A percentile compares a stretch with the other conserved stretches of the same genome.
These are phyloP conservation scores for Climacium dendroides DNA, from an alignment of 225 moss, liverwort and hornwort genomes.

Conservation along the genomic window DNA sequence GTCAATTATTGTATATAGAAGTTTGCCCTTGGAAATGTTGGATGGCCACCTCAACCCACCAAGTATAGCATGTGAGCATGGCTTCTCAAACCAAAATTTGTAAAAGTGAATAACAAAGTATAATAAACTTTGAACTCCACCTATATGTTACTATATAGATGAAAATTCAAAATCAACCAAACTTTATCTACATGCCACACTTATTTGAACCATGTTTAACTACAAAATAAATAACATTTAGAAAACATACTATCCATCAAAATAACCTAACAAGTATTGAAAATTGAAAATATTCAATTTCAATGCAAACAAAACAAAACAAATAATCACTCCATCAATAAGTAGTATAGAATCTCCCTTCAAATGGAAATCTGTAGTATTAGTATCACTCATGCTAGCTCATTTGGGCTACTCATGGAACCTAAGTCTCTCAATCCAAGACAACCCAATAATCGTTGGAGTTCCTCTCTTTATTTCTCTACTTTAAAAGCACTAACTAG, in stretches of 20 bases:
- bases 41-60: too few species aligned
- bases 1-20: too few species aligned
- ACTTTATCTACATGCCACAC: neutral
- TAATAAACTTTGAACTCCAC: too few species aligned
- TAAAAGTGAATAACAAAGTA: too few species aligned
- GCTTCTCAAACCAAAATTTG: neutral
- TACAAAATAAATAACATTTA: neutral
- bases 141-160: neutral
- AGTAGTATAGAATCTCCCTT: neutral
- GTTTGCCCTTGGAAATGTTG: accelerated
- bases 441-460: neutral
- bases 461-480: neutral
- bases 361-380: accelerated
- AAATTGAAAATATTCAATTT: neutral
- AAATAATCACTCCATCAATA: neutral
- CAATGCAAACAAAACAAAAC: neutral
- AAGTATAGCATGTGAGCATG: too few species aligned
- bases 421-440: neutral
- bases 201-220: neutral
- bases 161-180: neutral
- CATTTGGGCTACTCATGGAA: neutral
- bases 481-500: neutral
- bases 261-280: neutral
- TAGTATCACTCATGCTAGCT: neutral
- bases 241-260: neutral